These are phyloP conservation scores for Flaveria robusta DNA, from an alignment of 129 eudicot species.

Conservation along the genomic window DNA sequence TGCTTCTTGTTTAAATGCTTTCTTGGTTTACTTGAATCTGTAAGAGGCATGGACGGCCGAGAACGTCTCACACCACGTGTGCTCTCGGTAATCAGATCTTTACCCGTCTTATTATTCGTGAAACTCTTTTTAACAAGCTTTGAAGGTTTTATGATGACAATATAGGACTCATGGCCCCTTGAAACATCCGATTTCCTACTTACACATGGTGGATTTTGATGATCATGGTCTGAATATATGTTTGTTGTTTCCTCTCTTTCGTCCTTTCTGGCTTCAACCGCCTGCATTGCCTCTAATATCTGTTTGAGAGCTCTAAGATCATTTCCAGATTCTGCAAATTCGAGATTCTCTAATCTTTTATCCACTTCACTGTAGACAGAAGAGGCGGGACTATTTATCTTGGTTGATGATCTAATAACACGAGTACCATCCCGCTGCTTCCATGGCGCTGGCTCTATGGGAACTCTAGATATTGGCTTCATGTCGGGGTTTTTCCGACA, in stretches of 20 bases:
- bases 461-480: constrained; percentile 60
- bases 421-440: constrained; percentile 44
- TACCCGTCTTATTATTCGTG: constrained; percentile 24
- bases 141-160: constrained; percentile 89
- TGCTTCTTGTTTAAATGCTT: constrained; percentile 51
- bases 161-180: constrained; percentile 49
- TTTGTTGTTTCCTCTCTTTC: neutral
- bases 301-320: constrained; percentile 97
- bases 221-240: constrained; percentile 30
- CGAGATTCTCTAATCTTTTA: constrained; percentile 78
- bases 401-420: constrained; percentile 41
- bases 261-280: constrained; percentile 33
- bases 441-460: constrained; percentile 93
- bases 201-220: neutral
- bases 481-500: constrained; percentile 59
- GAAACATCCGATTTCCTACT: constrained; percentile 1
- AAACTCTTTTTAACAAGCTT: constrained; percentile 41
- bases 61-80: neutral
- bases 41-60: neutral
- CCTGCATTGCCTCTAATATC: constrained; percentile 85
- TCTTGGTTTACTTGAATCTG: constrained; percentile 55
- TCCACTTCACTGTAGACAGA: constrained; percentile 81
- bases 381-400: constrained; percentile 38
- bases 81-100: neutral
- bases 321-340: constrained; percentile 83